Conservation (phyloP, 1,139 yeast genomes). For the Debaryomyces sp. region DNA sequence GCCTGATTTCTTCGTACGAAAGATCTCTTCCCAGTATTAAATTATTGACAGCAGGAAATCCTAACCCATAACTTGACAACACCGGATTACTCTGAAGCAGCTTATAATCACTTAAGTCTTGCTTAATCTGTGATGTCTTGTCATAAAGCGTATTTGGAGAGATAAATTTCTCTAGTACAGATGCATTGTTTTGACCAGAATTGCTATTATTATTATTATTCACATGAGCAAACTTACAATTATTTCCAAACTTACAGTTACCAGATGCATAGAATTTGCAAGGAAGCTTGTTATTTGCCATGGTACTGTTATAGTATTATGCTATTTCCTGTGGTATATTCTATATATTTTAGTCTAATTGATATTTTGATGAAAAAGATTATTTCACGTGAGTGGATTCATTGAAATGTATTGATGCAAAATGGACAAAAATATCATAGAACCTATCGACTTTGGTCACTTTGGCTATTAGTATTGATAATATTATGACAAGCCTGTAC, state of each 20-base stretch:
- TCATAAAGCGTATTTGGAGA: slow-evolving; percentile 13
- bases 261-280: slow-evolving; percentile 26
- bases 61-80: slow-evolving; percentile 31
- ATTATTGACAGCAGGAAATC: slow-evolving; percentile 28
- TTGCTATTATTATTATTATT: slow-evolving; percentile 6
- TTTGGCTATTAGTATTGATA: slow-evolving; percentile 14
- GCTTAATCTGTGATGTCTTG: slow-evolving; percentile 16
- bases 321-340: neutral
- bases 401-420: slow-evolving; percentile 1
- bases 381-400: neutral
- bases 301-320: neutral
- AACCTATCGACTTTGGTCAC: neutral
- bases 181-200: neutral
- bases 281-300: slow-evolving; percentile 9
- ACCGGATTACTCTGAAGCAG: slow-evolving; percentile 20
- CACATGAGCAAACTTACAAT: slow-evolving; percentile 24
- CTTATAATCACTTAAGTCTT: slow-evolving; percentile 17
- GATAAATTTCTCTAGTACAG: slow-evolving; percentile 11
- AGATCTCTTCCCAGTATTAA: slow-evolving; percentile 56
- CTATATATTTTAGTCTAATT: neutral
- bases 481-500: slow-evolving; percentile 25
- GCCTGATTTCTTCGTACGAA: slow-evolving; percentile 59
- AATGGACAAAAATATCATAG: neutral
- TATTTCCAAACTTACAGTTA: slow-evolving; percentile 25
- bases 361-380: neutral